These are phyloP conservation scores for Sorghum bicolor DNA, from an alignment of 176 grass and related monocot species.

Conservation along the genomic window DNA sequence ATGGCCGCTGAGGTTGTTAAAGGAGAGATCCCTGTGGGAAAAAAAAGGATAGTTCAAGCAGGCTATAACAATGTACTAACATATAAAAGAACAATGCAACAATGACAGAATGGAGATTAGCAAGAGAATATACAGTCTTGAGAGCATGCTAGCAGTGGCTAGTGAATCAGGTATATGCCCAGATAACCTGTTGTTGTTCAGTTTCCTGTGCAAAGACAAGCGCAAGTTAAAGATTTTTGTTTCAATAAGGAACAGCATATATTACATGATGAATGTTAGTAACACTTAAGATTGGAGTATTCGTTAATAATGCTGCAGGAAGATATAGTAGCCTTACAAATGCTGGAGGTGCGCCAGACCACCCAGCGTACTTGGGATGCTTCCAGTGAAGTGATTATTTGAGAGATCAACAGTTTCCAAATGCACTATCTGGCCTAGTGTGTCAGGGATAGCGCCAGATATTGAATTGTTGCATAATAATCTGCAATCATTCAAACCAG, in stretches of 20 bases:
- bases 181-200: slow-evolving; percentile 78
- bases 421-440: slow-evolving; percentile 45
- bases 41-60: background rate
- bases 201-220: slow-evolving; percentile 34
- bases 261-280: background rate
- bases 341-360: slow-evolving; percentile 38
- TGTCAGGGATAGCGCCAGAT: slow-evolving; percentile 53
- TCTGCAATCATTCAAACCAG: slow-evolving; percentile 32
- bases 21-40: slow-evolving; percentile 63
- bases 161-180: slow-evolving; percentile 65
- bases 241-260: background rate
- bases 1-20: slow-evolving; percentile 69
- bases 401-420: slow-evolving; percentile 64
- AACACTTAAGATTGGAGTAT: background rate
- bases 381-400: slow-evolving; percentile 56
- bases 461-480: slow-evolving; percentile 63
- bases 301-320: background rate
- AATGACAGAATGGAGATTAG: background rate
- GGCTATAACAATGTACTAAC: background rate
- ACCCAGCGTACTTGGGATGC: slow-evolving; percentile 52
- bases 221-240: background rate
- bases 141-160: slow-evolving; percentile 38
- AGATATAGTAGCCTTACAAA: slow-evolving; percentile 47
- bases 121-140: slow-evolving; percentile 44
- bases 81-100: slow-evolving; percentile 4